A percentile compares a stretch with the other conserved stretches of the same genome.
Conservation (phyloP, 805 yeast species). For the Ogataea glucozyma region DNA sequence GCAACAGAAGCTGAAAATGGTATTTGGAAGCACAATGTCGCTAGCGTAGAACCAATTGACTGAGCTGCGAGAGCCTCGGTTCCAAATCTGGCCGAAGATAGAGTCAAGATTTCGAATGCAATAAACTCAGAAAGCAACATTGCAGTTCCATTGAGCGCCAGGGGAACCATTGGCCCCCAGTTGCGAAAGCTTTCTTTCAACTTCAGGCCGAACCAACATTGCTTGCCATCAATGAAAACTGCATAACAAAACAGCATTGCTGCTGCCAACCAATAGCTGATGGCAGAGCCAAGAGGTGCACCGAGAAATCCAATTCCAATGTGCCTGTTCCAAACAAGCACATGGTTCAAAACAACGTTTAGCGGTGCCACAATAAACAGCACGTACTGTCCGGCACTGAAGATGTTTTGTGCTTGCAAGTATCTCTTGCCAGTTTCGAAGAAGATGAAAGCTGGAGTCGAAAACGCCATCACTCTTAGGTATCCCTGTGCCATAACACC, state of each 20-base stretch:
- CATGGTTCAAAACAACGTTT: constrained; percentile 59
- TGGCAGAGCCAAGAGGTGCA: constrained; percentile 67
- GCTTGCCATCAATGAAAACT: constrained; percentile 40
- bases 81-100: constrained; percentile 63
- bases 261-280: constrained; percentile 67
- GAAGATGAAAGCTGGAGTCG: constrained; percentile 45
- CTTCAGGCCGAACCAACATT: constrained; percentile 33
- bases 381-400: constrained; percentile 71
- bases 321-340: constrained; percentile 56
- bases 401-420: constrained; percentile 69
- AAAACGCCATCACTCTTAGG: constrained; percentile 44
- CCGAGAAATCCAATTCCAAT: constrained; percentile 63
- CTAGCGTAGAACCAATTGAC: constrained; percentile 62
- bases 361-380: constrained; percentile 65
- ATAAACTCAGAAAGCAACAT: constrained; percentile 76
- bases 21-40: constrained; percentile 60
- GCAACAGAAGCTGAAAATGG: constrained; percentile 71
- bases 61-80: constrained; percentile 61
- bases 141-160: constrained; percentile 63
- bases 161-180: constrained; percentile 58
- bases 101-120: constrained; percentile 67
- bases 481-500: constrained; percentile 47
- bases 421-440: constrained; percentile 66
- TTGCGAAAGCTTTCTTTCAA: constrained; percentile 40
- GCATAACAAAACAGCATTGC: constrained; percentile 46